Base-by-base conservation (phyloP, 768 basidiomycete genomes). In the Sporobolomyces roseus region DNA sequence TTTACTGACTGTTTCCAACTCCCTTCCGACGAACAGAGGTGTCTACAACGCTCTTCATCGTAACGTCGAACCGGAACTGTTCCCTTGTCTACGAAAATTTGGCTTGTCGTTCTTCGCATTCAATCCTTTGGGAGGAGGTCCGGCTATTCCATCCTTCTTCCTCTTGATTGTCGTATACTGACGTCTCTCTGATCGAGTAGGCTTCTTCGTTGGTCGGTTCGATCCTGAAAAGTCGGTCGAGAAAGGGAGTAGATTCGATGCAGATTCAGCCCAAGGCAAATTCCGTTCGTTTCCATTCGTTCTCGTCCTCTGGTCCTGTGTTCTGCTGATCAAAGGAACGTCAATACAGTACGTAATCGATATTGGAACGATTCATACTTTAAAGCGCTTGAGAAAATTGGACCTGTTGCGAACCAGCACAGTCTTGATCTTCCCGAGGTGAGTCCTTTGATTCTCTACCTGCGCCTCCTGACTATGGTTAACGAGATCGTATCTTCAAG, bases 161-260 rank as follows among this genome's bases (percentile, higher is more conserved):
- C n/a, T 50, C n/a, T 7, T 19, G 32, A 29, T 14, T 9, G 23
- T 12, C 30, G 6, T 33, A 33, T 30, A n/a, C 30, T 61, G 59
- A 32, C 17, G n/a, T 10, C 30, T 19, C 7, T 13, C 33, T 23
- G 7, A 25, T 35, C 51, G 41, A 13, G 32, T 81, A 17, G 81
- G 80, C 0, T 79, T 81, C 74, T 77, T 77, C 63, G 85, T 84
- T 8, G 81, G 82, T 30, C 66, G 75, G 12, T 79, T 79, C 72
- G 73, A 41, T 9, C 38, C 53, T 61, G 69, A 80, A 16, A 30
- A 35, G 2, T 51, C 77, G 10, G 78, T 80, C 33, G 84, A 85
- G 66, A 66, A 79, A 27, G 85, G 85, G 23, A 83, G 83, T 16
- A 81, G 85, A n/a, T 87, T 87, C 72, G 84, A 86, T 66, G 79